Evolutionary conservation across 306 rosid genomes (phyloP).

Genomic region (Oemleria cerasiformis): DNA sequence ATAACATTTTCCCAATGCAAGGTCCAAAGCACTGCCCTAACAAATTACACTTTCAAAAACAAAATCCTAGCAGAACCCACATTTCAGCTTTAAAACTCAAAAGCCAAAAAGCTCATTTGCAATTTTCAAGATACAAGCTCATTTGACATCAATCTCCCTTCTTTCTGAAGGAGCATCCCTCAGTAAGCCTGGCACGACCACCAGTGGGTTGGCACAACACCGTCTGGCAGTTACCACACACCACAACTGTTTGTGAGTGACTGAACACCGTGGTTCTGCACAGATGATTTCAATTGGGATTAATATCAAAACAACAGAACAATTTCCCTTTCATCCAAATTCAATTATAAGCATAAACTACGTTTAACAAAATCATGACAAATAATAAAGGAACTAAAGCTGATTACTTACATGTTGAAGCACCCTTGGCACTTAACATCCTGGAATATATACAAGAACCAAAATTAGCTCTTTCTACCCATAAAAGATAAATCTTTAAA

Average conservation of each 20-base stretch:
- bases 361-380: neutral
- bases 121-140: neutral
- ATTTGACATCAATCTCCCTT: constrained; percentile 32
- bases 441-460: constrained; percentile 7
- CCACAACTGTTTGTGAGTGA: constrained; percentile 51
- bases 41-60: neutral
- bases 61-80: neutral
- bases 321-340: neutral
- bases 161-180: constrained; percentile 48
- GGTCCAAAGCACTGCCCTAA: neutral
- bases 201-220: constrained; percentile 54
- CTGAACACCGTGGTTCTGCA: constrained; percentile 51
- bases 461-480: neutral
- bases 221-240: constrained; percentile 52
- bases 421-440: constrained; percentile 59
- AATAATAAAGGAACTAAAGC: neutral
- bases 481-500: neutral
- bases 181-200: constrained; percentile 47
- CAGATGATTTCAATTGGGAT: neutral
- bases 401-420: constrained; percentile 48
- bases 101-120: neutral
- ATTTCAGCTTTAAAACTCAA: neutral
- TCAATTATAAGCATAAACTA: neutral
- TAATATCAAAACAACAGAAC: neutral
- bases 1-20: neutral